These are phyloP conservation scores for Chytriomyces sp. DNA, from an alignment of 192 early-diverging fungal genomes.

Conservation along the genomic window DNA sequence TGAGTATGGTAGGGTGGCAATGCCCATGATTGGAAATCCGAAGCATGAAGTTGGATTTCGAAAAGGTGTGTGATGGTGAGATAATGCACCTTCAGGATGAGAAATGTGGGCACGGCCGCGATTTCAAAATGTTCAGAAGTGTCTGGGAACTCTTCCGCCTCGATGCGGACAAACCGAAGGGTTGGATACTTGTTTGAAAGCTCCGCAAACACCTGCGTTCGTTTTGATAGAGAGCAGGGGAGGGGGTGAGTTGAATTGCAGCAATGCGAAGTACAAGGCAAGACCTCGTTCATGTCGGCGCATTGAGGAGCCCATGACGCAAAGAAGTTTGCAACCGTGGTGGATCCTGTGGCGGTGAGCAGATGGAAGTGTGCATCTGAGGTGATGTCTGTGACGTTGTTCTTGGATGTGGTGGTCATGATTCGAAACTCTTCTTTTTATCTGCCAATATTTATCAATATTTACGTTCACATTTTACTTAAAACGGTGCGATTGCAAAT, in stretches of 20 bases:
- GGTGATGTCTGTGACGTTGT: conserved; percentile 35
- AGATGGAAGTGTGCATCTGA: conserved; percentile 43
- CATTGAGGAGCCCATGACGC: conserved; percentile 91
- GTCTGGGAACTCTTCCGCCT: conserved; percentile 90
- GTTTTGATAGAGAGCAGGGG: conserved; percentile 1
- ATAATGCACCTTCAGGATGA: conserved; percentile 72
- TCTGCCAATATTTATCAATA: too few species aligned
- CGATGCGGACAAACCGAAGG: conserved; percentile 80
- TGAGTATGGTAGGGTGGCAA: not conserved
- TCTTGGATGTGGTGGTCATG: not conserved
- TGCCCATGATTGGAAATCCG: not conserved
- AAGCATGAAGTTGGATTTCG: conserved; percentile 8
- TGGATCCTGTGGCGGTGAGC: conserved; percentile 18
- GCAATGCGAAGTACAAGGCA: not conserved
- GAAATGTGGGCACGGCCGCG: conserved; percentile 87
- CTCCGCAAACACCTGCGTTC: conserved; percentile 73
- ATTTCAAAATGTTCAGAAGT: conserved; percentile 89
- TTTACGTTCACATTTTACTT: too few species aligned
- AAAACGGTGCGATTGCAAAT: too few species aligned
- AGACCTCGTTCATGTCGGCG: conserved; percentile 82
- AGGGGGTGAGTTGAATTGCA: not conserved
- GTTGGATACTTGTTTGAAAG: conserved; percentile 77
- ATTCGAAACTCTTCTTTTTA: not conserved
- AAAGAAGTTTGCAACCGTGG: conserved; percentile 81
- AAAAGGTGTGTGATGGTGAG: not conserved